These are phyloP conservation scores for Colletotrichum sp. DNA, from an alignment of 2,329 filamentous ascomycete genomes.

Conservation along the genomic window DNA sequence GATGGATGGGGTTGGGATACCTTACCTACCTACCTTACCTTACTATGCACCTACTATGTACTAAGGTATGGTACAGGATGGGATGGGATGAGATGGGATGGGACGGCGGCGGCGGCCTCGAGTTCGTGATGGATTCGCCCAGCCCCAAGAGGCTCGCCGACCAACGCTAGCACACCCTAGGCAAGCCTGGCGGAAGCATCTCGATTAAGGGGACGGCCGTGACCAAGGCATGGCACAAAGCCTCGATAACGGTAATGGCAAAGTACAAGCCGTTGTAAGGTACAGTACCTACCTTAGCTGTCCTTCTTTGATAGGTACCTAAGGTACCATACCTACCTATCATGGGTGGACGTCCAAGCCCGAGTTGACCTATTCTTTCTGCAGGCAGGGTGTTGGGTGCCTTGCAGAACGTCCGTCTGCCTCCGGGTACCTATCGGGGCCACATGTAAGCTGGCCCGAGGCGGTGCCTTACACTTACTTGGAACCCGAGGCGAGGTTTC, in stretches of 20 bases:
- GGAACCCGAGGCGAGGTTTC: neutral
- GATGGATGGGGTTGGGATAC: neutral
- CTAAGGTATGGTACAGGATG: neutral
- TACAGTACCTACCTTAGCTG: too few relatives aligned
- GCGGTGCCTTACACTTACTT: neutral
- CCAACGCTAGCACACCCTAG: neutral
- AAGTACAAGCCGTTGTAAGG: neutral
- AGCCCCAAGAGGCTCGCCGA: neutral
- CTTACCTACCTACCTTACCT: neutral
- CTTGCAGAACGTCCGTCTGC: neutral
- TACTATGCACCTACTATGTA: neutral
- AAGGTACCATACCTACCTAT: too few relatives aligned
- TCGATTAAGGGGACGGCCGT: neutral
- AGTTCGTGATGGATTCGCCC: slow-evolving; percentile 1
- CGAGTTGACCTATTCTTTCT: neutral
- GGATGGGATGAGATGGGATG: neutral
- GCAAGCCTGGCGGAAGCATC: neutral
- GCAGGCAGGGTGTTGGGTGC: neutral
- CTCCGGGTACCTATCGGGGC: neutral
- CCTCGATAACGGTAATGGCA: neutral
- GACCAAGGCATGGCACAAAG: neutral
- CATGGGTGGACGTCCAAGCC: neutral
- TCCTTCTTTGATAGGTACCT: too few relatives aligned
- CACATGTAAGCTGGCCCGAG: neutral
- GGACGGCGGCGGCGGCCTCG: neutral